Evolutionary conservation across 129 eudicot species (phyloP).

Genomic region (Chrysanthemum seticuspe): DNA sequence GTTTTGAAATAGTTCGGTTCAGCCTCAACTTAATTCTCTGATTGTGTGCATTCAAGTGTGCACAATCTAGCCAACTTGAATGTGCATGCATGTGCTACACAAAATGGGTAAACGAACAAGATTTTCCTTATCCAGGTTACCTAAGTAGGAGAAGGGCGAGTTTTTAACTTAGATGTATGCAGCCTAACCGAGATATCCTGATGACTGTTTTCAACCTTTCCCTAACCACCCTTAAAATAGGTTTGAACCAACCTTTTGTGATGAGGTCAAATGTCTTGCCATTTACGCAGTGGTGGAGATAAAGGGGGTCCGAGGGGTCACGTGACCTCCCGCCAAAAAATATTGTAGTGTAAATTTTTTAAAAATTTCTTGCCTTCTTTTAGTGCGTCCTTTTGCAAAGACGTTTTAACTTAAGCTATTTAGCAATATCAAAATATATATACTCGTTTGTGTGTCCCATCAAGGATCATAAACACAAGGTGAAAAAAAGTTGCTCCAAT

Average conservation of each 20-base stretch:
- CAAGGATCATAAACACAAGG: not conserved
- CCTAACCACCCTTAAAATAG: too few species aligned
- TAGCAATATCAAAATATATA: not conserved
- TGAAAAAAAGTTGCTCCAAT: not conserved
- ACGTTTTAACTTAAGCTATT: not conserved
- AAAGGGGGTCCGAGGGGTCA: too few species aligned
- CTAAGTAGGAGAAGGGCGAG: not conserved
- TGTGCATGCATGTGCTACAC: not conserved
- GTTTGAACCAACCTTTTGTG: too few species aligned
- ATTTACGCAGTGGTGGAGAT: too few species aligned
- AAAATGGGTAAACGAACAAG: too few species aligned
- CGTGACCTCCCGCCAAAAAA: too few species aligned
- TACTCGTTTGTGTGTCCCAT: not conserved
- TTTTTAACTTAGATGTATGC: not conserved
- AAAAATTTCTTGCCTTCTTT: too few species aligned
- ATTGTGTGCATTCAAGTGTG: not conserved
- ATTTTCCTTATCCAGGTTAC: not conserved
- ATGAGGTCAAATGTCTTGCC: too few species aligned
- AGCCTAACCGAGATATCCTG: too few species aligned
- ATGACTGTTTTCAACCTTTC: too few species aligned
- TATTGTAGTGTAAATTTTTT: too few species aligned
- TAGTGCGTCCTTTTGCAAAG: not conserved
- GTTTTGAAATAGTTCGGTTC: not conserved
- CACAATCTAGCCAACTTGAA: not conserved
- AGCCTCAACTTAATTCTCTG: not conserved